phyloP scores from a whole-genome alignment of 345 rosid genomes.

The Brassica carinata region DNA sequence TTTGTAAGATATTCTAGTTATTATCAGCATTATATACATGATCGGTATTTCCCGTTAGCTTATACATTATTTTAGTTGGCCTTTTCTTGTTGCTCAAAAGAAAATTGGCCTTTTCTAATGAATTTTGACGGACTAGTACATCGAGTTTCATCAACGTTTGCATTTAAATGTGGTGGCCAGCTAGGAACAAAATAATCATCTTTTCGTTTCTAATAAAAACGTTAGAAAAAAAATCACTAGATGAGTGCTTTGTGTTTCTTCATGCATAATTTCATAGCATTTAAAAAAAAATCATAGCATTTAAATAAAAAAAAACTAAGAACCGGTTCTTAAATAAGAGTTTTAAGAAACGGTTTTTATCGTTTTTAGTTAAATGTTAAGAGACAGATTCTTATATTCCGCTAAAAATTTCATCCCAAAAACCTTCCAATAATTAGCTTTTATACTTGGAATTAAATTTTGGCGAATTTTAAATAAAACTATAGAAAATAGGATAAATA shows the following conservation, averaged over 20 bases:
- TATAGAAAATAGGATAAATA: background rate
- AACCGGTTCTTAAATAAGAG: too few species aligned
- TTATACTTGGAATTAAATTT: background rate
- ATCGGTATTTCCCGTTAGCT: background rate
- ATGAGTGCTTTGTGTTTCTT: background rate
- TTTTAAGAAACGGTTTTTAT: too few species aligned
- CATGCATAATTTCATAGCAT: background rate
- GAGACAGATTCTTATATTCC: too few species aligned
- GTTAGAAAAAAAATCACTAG: background rate
- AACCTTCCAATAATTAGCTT: background rate
- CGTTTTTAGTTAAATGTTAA: too few species aligned
- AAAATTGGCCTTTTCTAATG: background rate
- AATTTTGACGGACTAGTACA: background rate
- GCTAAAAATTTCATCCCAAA: too few species aligned
- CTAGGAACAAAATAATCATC: background rate
- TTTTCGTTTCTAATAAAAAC: background rate
- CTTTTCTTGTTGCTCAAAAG: background rate
- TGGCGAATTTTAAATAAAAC: background rate
- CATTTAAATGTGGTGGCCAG: background rate
- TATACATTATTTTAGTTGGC: background rate
- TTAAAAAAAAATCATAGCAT: background rate
- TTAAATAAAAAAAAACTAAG: too few species aligned
- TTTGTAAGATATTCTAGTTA: slow-evolving; percentile 2
- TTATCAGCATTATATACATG: background rate
- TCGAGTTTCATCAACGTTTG: background rate